Evolutionary conservation across 345 rosid genomes (phyloP).

Genomic region (Hypericum androsaemum): DNA sequence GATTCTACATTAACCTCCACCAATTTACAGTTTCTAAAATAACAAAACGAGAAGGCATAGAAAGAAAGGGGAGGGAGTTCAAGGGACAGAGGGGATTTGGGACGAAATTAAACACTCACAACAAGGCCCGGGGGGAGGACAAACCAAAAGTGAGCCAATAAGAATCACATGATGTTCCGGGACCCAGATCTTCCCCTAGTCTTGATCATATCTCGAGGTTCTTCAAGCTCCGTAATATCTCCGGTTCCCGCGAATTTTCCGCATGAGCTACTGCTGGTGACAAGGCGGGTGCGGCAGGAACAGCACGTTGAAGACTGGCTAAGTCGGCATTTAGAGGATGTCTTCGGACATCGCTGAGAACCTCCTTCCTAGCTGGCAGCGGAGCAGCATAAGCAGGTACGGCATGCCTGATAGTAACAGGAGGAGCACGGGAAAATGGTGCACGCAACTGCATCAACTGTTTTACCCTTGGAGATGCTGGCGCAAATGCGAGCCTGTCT

Average conservation of each 20-base stretch:
- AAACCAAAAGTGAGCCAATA: constrained; percentile 26
- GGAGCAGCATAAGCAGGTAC: too few species aligned
- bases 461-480: too few species aligned
- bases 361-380: too few species aligned
- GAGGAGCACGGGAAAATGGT: too few species aligned
- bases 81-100: constrained; percentile 6
- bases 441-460: too few species aligned
- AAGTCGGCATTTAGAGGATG: too few species aligned
- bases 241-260: constrained; percentile 21
- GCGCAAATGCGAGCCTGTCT: too few species aligned
- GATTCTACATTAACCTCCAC: constrained; percentile 25
- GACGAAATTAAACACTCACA: constrained; percentile 16
- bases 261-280: background rate
- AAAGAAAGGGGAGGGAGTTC: background rate
- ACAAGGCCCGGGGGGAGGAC: constrained; percentile 15
- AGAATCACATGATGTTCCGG: constrained; percentile 8
- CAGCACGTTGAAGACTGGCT: too few species aligned
- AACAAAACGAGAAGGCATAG: background rate
- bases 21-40: constrained; percentile 21
- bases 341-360: too few species aligned
- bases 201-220: constrained; percentile 43
- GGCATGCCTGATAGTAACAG: too few species aligned
- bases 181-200: constrained; percentile 3
- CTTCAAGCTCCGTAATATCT: constrained; percentile 36
- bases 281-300: background rate